A percentile compares a stretch with the other conserved stretches of the same genome.
Conservation (phyloP, 192 early-diverging fungal species). For the Dispira parvispora region DNA sequence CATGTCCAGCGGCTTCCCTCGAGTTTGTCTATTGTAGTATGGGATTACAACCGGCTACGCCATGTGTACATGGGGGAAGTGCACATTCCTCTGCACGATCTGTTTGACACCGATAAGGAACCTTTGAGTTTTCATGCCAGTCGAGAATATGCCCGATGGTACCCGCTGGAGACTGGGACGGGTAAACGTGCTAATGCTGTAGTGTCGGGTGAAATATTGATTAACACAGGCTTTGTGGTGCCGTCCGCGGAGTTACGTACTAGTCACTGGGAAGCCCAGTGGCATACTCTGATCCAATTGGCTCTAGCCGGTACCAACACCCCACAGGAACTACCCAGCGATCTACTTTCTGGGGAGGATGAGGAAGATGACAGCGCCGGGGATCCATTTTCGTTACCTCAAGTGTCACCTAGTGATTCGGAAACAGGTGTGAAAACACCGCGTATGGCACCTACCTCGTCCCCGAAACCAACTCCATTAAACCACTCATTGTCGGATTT, state of each 20-base stretch:
- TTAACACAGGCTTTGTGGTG: slow-evolving; percentile 8
- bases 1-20: slow-evolving; percentile 16
- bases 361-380: not conserved
- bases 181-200: slow-evolving; percentile 20
- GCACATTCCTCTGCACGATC: slow-evolving; percentile 34
- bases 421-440: too few species aligned
- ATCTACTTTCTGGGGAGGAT: not conserved
- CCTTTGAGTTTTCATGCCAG: slow-evolving; percentile 31
- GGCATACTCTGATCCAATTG: slow-evolving; percentile 3
- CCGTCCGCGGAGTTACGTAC: slow-evolving; percentile 12
- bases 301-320: not conserved
- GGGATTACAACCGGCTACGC: slow-evolving; percentile 52
- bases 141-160: slow-evolving; percentile 22
- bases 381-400: too few species aligned
- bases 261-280: slow-evolving; percentile 12
- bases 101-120: slow-evolving; percentile 24
- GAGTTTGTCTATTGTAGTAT: slow-evolving; percentile 32
- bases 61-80: slow-evolving; percentile 50
- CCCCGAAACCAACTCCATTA: too few species aligned
- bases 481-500: not conserved
- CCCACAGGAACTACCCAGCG: not conserved
- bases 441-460: too few species aligned
- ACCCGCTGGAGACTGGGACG: not conserved
- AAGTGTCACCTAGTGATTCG: too few species aligned
- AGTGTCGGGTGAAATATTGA: slow-evolving; percentile 12